Base-by-base conservation (phyloP, 306 rosid species). In the Corylus heterophylla region DNA sequence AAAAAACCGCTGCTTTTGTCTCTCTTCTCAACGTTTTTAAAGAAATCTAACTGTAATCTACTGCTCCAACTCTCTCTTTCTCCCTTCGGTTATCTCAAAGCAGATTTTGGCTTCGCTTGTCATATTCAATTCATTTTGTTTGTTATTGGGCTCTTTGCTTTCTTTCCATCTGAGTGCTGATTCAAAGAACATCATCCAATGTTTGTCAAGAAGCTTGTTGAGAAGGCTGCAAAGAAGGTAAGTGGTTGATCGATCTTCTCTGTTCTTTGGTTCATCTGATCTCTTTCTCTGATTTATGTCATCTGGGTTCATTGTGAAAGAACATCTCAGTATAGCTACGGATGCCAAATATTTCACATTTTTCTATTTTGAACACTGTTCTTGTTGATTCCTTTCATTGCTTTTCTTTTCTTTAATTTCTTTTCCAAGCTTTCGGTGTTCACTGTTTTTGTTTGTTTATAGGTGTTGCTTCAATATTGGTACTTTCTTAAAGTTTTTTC, bases 151-250 rank as follows among this genome's bases (percentile, higher is more conserved):
- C 58, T 14, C 45, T 35, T 49, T 29, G 12, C 25, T n/a, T 27
- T 74, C 58, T 64, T n/a, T 74, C 58, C 56, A 44, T 80, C 68
- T 31, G 51, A 44, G 74, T 20, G 42, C 17, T 58, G 69, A 80
- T 12, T 78, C 73, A 7, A 56, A 64, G 78, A 80, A 78, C 88
- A 42, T 71, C 51, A 71, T 42, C 39, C 78, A 63, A 94, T 94
- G 98, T 94, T 94, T 61, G 89, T 90, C 31, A 92, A 83, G 83
- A 94, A 89, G 82, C 87, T 94, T 17, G 97, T 92, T 42, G 95
- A 85, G 88, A 94, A 90, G 84, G 98, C 98, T 81, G 86, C 97
- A 55, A 91, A 87, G 86, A 94, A 89, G 97, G 98, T 88, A 49
- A 70, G 73, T 50, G 31, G 48, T 39, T 48, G 20, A 74, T 29